phyloP scores from a whole-genome alignment of 768 basidiomycete species.

The Tricholoma sp. region DNA sequence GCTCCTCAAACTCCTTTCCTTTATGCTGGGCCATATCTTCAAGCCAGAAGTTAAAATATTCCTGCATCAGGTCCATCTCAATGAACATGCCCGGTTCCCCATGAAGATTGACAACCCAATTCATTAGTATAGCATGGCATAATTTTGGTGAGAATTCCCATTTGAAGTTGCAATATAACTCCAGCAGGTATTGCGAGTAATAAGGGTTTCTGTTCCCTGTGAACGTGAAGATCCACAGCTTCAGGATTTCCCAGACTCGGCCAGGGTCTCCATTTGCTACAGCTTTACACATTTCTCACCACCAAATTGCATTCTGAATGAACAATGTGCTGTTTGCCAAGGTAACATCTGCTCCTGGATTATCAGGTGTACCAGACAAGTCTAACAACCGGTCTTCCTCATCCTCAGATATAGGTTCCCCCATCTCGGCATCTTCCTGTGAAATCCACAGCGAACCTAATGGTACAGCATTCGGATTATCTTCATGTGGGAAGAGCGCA shows the following conservation, averaged over 20 bases:
- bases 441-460: slow-evolving; percentile 3
- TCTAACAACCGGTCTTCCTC: slow-evolving; percentile 3
- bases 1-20: slow-evolving; percentile 18
- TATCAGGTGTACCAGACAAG: neutral
- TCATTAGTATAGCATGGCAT: slow-evolving; percentile 17
- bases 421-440: neutral
- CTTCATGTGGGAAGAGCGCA: neutral
- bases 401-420: neutral
- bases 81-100: slow-evolving; percentile 18
- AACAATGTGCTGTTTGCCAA: slow-evolving; percentile 18
- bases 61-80: slow-evolving; percentile 27
- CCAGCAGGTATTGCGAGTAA: slow-evolving; percentile 22
- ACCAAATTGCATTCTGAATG: slow-evolving; percentile 18
- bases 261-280: slow-evolving; percentile 20
- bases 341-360: slow-evolving; percentile 7
- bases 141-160: slow-evolving; percentile 15
- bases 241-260: slow-evolving; percentile 19
- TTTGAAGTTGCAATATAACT: slow-evolving; percentile 22
- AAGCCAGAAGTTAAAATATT: slow-evolving; percentile 25
- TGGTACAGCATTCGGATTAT: slow-evolving; percentile 3
- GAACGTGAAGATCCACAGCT: slow-evolving; percentile 23
- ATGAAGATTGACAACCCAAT: slow-evolving; percentile 26
- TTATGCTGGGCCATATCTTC: slow-evolving; percentile 20
- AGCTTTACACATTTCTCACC: slow-evolving; percentile 19
- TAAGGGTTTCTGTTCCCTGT: slow-evolving; percentile 20